These are phyloP conservation scores for Porphyrellus cyaneotinctus DNA, from an alignment of 768 basidiomycete species.

Conservation along the genomic window DNA sequence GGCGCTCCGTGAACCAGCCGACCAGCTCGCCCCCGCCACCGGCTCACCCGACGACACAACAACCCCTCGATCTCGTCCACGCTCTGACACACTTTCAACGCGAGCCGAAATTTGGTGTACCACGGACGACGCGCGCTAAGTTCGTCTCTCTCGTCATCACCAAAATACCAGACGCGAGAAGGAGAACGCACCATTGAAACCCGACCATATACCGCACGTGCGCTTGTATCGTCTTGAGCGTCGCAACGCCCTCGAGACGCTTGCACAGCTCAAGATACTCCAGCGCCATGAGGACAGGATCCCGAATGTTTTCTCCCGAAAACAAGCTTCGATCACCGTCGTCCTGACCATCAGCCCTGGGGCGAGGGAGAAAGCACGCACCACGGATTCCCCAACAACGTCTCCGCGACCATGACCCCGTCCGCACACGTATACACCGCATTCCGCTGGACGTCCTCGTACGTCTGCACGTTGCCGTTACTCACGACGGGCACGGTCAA, in stretches of 20 bases:
- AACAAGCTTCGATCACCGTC: slow-evolving; percentile 48
- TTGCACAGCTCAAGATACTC: slow-evolving; percentile 67
- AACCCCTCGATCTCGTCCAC: slow-evolving; percentile 47
- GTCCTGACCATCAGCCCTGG: neutral
- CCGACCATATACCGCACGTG: slow-evolving; percentile 68
- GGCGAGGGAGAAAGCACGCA: slow-evolving; percentile 26
- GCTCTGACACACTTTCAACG: slow-evolving; percentile 39
- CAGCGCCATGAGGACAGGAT: slow-evolving; percentile 61
- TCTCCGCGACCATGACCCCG: slow-evolving; percentile 80
- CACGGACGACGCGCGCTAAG: slow-evolving; percentile 46
- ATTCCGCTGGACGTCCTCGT: slow-evolving; percentile 54
- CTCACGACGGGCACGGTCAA: slow-evolving; percentile 60
- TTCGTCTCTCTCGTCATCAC: neutral
- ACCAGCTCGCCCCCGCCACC: slow-evolving; percentile 45
- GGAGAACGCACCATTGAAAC: slow-evolving; percentile 56
- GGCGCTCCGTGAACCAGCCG: neutral
- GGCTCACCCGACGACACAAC: slow-evolving; percentile 40
- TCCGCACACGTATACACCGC: slow-evolving; percentile 55
- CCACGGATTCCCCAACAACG: slow-evolving; percentile 73
- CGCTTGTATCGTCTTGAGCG: slow-evolving; percentile 49
- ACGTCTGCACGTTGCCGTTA: slow-evolving; percentile 73
- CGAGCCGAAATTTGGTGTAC: slow-evolving; percentile 52
- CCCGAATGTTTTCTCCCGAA: slow-evolving; percentile 42
- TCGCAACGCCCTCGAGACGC: slow-evolving; percentile 45
- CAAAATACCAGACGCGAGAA: neutral